Evolutionary conservation across 2,329 filamentous ascomycete genomes (phyloP), one percentile per base, ranked within the genome.

Genomic region (Xylaria sp.): DNA sequence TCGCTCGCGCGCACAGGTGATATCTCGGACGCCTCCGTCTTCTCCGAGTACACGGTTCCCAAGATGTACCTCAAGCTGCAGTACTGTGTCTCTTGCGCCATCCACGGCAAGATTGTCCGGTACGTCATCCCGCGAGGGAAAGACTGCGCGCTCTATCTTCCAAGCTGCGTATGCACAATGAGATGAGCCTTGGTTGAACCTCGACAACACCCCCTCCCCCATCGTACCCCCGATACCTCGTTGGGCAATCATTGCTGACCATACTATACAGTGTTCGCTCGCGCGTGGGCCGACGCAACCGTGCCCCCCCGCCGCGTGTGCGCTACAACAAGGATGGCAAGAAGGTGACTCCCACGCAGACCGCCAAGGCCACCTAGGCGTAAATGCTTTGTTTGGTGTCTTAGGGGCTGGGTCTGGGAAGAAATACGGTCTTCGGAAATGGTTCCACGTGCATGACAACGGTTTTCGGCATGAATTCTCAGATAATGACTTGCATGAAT

Each of bases 51-150:
- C 87, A 92, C 92, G 71, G 93, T 99, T 75, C 94, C 94, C 82
- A 99, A 99, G 91, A 99, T 99, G 95, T 99, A 99, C 91, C 86
- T 99, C 83, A 99, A 99, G 90, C 89, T 99, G 79, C 94, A 99
- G 86, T 99, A 99, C 91, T 99, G 94, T 81, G 94, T 99, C 76
- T 97, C 93, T 81, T 99, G 94, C 83, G 94, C 94, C 76, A 99
- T 99, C 70, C 94, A 99, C 87, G 94, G 94, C 87, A 99, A 99
- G 90, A 99, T 99, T 80, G 95, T 99, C 81, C 93, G 94, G 93
- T 97, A 94, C 80, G 92, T 86, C 77, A 77, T 81, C 70, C 65
- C 73, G 65, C 71, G 76, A 79, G 80, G 80, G 79, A 80, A 84
- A 80, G 82, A 83, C 82, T 82, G 67, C 71, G 69, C 68, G 60